A percentile compares a stretch with the other conserved stretches of the same genome.
Conservation (phyloP, 306 rosid genomes). For the Calophaca sinica region DNA sequence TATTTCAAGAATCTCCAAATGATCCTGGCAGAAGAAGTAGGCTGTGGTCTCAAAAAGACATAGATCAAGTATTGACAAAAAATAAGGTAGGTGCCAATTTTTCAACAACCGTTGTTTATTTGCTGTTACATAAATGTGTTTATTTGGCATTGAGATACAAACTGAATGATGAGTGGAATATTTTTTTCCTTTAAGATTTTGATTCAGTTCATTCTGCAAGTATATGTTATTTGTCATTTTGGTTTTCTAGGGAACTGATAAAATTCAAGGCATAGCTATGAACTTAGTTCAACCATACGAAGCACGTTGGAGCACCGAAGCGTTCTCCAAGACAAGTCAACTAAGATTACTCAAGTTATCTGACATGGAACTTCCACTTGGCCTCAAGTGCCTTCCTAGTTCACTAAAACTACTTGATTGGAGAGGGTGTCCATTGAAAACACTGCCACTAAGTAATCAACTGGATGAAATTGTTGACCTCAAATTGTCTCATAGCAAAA, state of each 20-base stretch:
- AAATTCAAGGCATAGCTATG: constrained; percentile 47
- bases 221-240: background rate
- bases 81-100: constrained; percentile 42
- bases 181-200: background rate
- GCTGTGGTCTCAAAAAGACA: constrained; percentile 51
- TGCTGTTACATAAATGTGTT: background rate
- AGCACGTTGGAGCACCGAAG: constrained; percentile 39
- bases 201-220: constrained; percentile 16
- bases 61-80: constrained; percentile 43
- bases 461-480: constrained; percentile 48
- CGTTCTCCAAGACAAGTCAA: constrained; percentile 45
- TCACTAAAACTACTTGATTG: constrained; percentile 44
- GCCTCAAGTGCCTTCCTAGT: constrained; percentile 43
- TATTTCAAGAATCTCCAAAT: constrained; percentile 45
- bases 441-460: constrained; percentile 32
- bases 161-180: background rate
- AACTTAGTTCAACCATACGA: constrained; percentile 34
- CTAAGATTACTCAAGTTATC: constrained; percentile 44
- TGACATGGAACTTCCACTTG: constrained; percentile 35
- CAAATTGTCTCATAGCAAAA: constrained; percentile 41
- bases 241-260: constrained; percentile 48
- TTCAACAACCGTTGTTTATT: background rate
- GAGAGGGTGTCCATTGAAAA: constrained; percentile 48
- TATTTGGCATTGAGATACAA: background rate
- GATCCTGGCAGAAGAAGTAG: constrained; percentile 51